These are phyloP conservation scores for Cyberlindnera bimundalis DNA, from an alignment of 805 yeast species.

Conservation along the genomic window DNA sequence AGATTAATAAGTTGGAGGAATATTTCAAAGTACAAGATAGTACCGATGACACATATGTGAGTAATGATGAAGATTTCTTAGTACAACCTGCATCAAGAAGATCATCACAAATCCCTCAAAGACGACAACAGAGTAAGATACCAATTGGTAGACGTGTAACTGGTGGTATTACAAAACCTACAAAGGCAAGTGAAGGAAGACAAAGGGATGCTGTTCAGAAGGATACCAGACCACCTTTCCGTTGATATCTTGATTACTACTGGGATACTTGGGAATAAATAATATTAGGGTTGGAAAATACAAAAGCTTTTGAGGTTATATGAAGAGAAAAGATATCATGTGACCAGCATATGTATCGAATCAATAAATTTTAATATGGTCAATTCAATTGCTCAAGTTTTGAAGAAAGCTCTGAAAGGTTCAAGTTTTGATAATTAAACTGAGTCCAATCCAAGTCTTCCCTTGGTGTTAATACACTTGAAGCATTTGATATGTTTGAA, in stretches of 20 bases:
- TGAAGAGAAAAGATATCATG: neutral
- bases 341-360: slow-evolving; percentile 6
- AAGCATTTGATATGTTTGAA: slow-evolving; percentile 16
- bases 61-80: slow-evolving; percentile 31
- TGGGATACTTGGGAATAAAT: too few species aligned
- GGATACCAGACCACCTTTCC: slow-evolving; percentile 26
- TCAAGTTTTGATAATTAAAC: slow-evolving; percentile 19
- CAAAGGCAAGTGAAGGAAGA: slow-evolving; percentile 23
- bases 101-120: neutral
- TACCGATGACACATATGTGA: slow-evolving; percentile 29
- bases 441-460: slow-evolving; percentile 15
- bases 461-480: slow-evolving; percentile 13
- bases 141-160: slow-evolving; percentile 12
- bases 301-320: neutral
- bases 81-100: slow-evolving; percentile 24
- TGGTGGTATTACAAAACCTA: slow-evolving; percentile 21
- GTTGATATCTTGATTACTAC: too few species aligned
- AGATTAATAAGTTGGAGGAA: slow-evolving; percentile 21
- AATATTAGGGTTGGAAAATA: too few species aligned
- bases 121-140: slow-evolving; percentile 6
- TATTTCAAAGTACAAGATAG: slow-evolving; percentile 16
- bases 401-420: slow-evolving; percentile 20
- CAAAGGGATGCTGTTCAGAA: slow-evolving; percentile 15
- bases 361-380: too few species aligned
- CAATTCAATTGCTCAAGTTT: slow-evolving; percentile 16